phyloP scores from a whole-genome alignment of 1,284 basidiomycete genomes.

The Pseudozyma hubeiensis region DNA sequence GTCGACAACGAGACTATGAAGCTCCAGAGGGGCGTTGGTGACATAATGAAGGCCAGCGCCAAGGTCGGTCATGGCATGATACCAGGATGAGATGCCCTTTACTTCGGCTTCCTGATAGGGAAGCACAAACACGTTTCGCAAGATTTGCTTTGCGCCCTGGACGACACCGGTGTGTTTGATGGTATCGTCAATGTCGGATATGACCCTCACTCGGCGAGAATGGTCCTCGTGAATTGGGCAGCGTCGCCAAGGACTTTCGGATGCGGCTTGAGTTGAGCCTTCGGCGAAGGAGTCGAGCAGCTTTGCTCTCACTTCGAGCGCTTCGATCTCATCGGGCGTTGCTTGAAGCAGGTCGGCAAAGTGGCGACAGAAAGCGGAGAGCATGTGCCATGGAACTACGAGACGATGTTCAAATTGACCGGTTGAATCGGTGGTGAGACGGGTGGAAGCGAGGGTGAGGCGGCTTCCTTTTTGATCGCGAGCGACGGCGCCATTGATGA shows the following conservation, averaged over 20 bases:
- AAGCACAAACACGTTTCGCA: constrained; percentile 72
- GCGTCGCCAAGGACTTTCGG: constrained; percentile 38
- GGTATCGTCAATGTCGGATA: constrained; percentile 96
- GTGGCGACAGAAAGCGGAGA: constrained; percentile 46
- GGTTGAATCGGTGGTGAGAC: constrained; percentile 33
- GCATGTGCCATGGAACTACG: constrained; percentile 48
- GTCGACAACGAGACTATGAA: constrained; percentile 81
- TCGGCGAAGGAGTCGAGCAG: constrained; percentile 11
- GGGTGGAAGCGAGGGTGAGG: constrained; percentile 41
- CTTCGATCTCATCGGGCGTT: constrained; percentile 29
- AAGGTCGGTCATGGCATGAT: constrained; percentile 36
- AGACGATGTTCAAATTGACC: constrained; percentile 46
- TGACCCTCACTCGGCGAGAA: constrained; percentile 72
- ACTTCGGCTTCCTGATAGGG: constrained; percentile 80
- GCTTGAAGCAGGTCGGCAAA: constrained; percentile 20
- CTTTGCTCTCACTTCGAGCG: constrained; percentile 36
- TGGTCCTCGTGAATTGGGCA: constrained; percentile 41
- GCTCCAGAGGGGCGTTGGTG: constrained; percentile 88
- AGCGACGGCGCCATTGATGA: constrained; percentile 35
- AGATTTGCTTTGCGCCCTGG: constrained; percentile 66
- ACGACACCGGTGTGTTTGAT: constrained; percentile 75
- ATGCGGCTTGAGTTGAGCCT: not conserved
- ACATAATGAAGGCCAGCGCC: constrained; percentile 69
- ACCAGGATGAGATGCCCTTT: constrained; percentile 80
- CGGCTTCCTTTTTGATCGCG: constrained; percentile 21